These are phyloP conservation scores for Filosporella fistucella DNA, from an alignment of 495 filamentous ascomycete species.

Conservation along the genomic window DNA sequence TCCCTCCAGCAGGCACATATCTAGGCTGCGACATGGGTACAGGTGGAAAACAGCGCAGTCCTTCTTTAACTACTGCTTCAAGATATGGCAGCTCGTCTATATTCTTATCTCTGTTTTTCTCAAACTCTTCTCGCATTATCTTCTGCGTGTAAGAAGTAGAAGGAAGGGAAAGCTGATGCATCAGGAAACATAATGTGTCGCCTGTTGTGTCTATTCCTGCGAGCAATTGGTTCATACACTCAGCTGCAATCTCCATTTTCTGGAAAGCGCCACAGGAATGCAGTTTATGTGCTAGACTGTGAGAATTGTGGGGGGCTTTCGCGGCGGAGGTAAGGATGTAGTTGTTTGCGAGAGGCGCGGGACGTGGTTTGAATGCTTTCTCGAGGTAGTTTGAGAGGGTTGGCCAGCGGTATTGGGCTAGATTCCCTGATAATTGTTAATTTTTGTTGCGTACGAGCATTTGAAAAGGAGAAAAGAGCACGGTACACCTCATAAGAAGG, in stretches of 20 bases:
- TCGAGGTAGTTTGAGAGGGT: constrained; percentile 1
- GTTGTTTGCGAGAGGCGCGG: constrained; percentile 9
- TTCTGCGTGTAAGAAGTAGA: constrained; percentile 38
- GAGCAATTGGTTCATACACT: constrained; percentile 34
- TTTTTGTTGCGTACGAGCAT: neutral
- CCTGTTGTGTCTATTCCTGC: constrained; percentile 67
- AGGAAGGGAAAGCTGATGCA: constrained; percentile 55
- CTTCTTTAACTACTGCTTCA: constrained; percentile 58
- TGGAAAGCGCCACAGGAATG: constrained; percentile 27
- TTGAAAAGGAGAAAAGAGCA: too few relatives aligned
- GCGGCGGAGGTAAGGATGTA: constrained; percentile 13
- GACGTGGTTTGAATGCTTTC: constrained; percentile 12
- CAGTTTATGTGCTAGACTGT: constrained; percentile 32
- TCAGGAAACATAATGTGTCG: constrained; percentile 58
- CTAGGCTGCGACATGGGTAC: constrained; percentile 66
- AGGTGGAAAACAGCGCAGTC: constrained; percentile 51
- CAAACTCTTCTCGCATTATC: constrained; percentile 43
- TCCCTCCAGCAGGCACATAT: constrained; percentile 48
- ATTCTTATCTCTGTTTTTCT: constrained; percentile 20
- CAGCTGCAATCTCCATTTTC: constrained; percentile 32
- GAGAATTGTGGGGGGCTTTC: constrained; percentile 19
- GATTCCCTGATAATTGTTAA: constrained; percentile 6
- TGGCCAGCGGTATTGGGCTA: constrained; percentile 12
- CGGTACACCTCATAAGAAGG: too few relatives aligned
- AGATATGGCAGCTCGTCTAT: constrained; percentile 53